Base-by-base conservation (phyloP, 306 rosid genomes). In the Cicer cuneatum region DNA sequence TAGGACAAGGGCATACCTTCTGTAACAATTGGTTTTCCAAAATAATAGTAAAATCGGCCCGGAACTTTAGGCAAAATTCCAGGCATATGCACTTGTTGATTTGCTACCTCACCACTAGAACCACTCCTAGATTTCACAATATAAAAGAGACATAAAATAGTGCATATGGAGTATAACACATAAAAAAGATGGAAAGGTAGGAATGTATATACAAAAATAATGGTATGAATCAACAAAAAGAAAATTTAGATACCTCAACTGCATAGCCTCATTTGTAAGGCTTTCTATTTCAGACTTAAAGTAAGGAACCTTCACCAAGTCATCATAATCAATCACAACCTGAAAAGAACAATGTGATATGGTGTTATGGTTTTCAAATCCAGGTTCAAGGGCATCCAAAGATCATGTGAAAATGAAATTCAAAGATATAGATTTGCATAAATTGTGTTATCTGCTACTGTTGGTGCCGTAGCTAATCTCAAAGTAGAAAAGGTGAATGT, bases 11-110 rank as follows among this genome's bases (percentile, higher is more conserved):
- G 2, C 78, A 40, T 84, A 90, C 98, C 96, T 87, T 86, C 69
- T 1, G 97, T 91, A 85, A 90, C 96, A 46, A 94, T 72, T 66
- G 96, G 89, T 84, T 88, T 94, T 83, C 98, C 97, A 59, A 94
- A 91, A 69, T 83, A 87, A 61, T 76, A 94, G 82, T 94, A 94
- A 85, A 91, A 94, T 41, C 96, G 76, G 61, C 97, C 97, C 9
- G 97, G 98, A 70, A 91, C 46, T 85, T 91, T 90, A 0, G 97
- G 98, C 69, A 86, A 58, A 71, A 90, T 60, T 77, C 92, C 87
- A 5, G 98, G 97, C 13, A 90, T 7, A 80, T 94, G 90, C 10
- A 90, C 47, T 64, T 73, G 91, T 75, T 94, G 97, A 71, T 94
- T 91, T 71, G 89, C 88, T 42, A 88, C 85, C 83, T 94, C 97